phyloP scores from a whole-genome alignment of 768 basidiomycete genomes.

The Multifurca ochricompacta region DNA sequence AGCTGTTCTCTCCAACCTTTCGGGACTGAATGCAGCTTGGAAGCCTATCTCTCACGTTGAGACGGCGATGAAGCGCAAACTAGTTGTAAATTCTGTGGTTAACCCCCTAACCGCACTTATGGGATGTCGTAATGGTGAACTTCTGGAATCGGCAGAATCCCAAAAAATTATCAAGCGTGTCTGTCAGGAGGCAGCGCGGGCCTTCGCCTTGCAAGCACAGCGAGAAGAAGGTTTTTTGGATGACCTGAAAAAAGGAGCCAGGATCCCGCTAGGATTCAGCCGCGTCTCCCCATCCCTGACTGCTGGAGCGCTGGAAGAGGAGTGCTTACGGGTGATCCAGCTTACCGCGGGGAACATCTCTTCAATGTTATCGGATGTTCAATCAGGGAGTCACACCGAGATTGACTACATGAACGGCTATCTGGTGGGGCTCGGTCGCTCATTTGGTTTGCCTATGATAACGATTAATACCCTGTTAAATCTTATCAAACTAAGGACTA shows the following conservation, averaged over 20 bases:
- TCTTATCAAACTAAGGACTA: constrained; percentile 50
- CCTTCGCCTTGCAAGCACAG: constrained; percentile 47
- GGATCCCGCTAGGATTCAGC: constrained; percentile 25
- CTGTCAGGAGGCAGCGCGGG: constrained; percentile 63
- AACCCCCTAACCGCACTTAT: constrained; percentile 83
- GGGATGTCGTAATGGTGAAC: constrained; percentile 70
- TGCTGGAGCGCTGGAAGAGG: constrained; percentile 38
- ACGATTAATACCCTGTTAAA: constrained; percentile 47
- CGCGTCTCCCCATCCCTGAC: constrained; percentile 43
- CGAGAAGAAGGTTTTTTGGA: constrained; percentile 29
- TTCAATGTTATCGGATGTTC: constrained; percentile 73
- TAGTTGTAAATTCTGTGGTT: constrained; percentile 74
- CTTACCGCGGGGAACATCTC: constrained; percentile 63
- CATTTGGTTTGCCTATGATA: constrained; percentile 51
- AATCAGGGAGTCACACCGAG: constrained; percentile 57
- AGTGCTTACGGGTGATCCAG: constrained; percentile 51
- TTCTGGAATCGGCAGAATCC: constrained; percentile 43
- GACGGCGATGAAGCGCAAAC: constrained; percentile 63
- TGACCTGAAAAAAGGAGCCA: constrained; percentile 19
- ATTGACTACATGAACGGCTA: constrained; percentile 82
- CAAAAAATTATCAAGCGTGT: constrained; percentile 41
- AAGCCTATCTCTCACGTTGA: constrained; percentile 59
- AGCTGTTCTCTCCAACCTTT: constrained; percentile 48
- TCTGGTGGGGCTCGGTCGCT: constrained; percentile 51
- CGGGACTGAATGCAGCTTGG: constrained; percentile 55